A percentile compares a stretch with the other conserved stretches of the same genome.
Conservation (phyloP, 805 yeast species). For the Lipomyces spencermartinsiae region DNA sequence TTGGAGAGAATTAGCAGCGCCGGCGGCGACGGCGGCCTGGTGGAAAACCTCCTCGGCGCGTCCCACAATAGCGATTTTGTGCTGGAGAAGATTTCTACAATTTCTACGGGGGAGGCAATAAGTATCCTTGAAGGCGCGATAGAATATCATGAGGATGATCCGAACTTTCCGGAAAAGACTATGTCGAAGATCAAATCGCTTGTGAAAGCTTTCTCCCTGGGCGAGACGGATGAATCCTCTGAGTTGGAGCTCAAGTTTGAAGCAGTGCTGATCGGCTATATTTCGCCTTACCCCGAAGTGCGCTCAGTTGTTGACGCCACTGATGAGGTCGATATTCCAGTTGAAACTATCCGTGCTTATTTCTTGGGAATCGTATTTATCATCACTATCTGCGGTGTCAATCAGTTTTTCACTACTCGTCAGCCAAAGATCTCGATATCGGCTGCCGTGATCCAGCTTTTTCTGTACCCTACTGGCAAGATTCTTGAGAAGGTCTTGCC, state of each 20-base stretch:
- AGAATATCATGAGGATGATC: constrained; percentile 20
- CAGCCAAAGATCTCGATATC: too few species aligned
- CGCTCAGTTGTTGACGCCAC: constrained; percentile 55
- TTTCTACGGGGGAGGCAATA: constrained; percentile 48
- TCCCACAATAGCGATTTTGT: constrained; percentile 16
- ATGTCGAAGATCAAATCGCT: constrained; percentile 16
- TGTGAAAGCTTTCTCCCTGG: constrained; percentile 14
- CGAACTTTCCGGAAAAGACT: constrained; percentile 25
- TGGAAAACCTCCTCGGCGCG: too few species aligned
- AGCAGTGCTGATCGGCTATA: constrained; percentile 48
- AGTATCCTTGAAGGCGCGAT: constrained; percentile 32
- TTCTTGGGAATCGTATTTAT: constrained; percentile 29
- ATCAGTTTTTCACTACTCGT: too few species aligned
- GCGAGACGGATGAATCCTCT: background rate
- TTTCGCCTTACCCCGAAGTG: constrained; percentile 70
- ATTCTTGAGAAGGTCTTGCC: constrained; percentile 46
- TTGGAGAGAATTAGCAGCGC: too few species aligned
- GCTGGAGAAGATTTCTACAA: constrained; percentile 16
- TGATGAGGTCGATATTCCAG: constrained; percentile 14
- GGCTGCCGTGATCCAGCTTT: too few species aligned
- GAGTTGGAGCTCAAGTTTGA: constrained; percentile 35
- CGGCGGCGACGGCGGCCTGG: too few species aligned
- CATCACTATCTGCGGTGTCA: too few species aligned
- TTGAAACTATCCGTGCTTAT: constrained; percentile 40
- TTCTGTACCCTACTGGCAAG: too few species aligned